These are phyloP conservation scores for maize (Zea mays) DNA, from an alignment of 176 grass and related monocot genomes.

Conservation along the genomic window DNA sequence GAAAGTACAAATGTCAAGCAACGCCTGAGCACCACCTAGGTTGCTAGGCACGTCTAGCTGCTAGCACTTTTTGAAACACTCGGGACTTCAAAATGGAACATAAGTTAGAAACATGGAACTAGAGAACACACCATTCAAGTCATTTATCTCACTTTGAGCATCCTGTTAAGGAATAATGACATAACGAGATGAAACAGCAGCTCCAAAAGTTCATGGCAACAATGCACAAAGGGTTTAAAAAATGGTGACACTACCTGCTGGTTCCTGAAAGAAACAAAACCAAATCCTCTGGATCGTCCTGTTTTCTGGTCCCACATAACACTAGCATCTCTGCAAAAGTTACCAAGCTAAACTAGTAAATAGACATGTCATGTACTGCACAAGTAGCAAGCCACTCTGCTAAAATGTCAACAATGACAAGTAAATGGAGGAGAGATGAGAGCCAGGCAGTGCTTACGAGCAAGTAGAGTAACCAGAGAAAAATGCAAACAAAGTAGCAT, in stretches of 20 bases:
- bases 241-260: constrained; percentile 68
- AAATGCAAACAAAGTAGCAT: constrained; percentile 86
- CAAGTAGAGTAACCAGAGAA: constrained; percentile 87
- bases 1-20: neutral
- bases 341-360: constrained; percentile 31
- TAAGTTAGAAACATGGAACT: constrained; percentile 22
- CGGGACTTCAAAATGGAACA: neutral
- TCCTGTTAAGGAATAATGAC: constrained; percentile 65
- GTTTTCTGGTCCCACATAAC: constrained; percentile 99
- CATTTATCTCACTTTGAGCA: constrained; percentile 93
- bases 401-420: neutral
- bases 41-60: neutral
- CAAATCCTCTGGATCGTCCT: constrained; percentile 90
- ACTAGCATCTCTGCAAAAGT: constrained; percentile 78
- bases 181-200: constrained; percentile 22
- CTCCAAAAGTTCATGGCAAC: neutral
- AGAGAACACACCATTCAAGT: constrained; percentile 62
- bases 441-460: constrained; percentile 61
- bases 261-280: constrained; percentile 97
- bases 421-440: neutral
- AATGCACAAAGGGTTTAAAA: neutral
- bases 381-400: constrained; percentile 2
- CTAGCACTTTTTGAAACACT: neutral
- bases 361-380: constrained; percentile 13
- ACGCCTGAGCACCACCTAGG: neutral